Evolutionary conservation across 306 rosid genomes (phyloP).

Genomic region (Trifolium subterraneum): DNA sequence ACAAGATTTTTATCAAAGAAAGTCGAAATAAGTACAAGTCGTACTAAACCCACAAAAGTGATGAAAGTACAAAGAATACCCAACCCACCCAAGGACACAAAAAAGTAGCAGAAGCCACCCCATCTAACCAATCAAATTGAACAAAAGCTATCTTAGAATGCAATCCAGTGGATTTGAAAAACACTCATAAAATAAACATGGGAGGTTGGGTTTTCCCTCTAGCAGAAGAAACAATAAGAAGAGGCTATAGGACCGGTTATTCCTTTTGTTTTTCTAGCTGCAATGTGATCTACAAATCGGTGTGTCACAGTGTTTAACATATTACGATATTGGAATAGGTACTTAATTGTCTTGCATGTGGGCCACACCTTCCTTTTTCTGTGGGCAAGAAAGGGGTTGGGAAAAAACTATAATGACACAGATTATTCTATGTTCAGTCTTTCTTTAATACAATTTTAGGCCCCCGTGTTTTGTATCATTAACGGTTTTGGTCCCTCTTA

Average conservation of each 20-base stretch:
- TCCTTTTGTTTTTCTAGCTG: slow-evolving; percentile 26
- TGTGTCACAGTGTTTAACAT: not conserved
- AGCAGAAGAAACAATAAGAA: slow-evolving; percentile 29
- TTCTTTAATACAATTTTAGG: not conserved
- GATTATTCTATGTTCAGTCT: slow-evolving; percentile 14
- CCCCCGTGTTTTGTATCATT: not conserved
- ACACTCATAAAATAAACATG: no score
- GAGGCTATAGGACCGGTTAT: slow-evolving; percentile 17
- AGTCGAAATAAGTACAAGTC: no score
- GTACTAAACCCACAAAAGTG: no score
- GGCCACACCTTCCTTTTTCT: not conserved
- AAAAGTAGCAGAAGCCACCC: no score
- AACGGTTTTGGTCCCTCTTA: not conserved
- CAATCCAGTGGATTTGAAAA: no score
- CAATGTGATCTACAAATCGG: slow-evolving; percentile 15
- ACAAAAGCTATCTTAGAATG: no score
- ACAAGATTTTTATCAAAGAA: no score
- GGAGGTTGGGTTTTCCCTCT: not conserved
- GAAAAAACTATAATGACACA: not conserved
- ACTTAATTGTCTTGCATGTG: not conserved
- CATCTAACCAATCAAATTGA: no score
- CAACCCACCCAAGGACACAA: no score
- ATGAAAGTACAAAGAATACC: no score
- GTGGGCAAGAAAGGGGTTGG: not conserved
- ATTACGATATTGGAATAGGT: not conserved